phyloP scores from a whole-genome alignment of 2,329 filamentous ascomycete species.

The Xylaria sp. region DNA sequence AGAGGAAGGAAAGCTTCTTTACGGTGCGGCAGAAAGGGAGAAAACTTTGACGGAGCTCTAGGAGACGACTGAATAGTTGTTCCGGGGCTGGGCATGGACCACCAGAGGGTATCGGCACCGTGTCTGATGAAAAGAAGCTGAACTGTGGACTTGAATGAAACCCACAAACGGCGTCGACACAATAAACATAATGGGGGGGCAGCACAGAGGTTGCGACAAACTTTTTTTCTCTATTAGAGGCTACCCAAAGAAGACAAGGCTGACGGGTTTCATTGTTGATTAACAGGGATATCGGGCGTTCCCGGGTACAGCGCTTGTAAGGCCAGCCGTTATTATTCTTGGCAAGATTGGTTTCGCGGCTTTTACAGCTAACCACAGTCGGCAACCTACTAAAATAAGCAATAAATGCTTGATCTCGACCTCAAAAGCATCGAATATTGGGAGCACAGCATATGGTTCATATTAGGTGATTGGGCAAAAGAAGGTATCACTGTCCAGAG shows the following conservation, averaged over 20 bases:
- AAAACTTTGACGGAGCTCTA: slow-evolving; percentile 48
- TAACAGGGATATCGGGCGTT: slow-evolving; percentile 37
- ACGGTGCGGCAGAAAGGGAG: slow-evolving; percentile 45
- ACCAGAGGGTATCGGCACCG: slow-evolving; percentile 32
- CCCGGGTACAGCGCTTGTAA: slow-evolving; percentile 34
- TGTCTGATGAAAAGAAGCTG: slow-evolving; percentile 22
- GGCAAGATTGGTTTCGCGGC: slow-evolving; percentile 24
- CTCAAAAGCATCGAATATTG: background rate
- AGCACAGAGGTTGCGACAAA: slow-evolving; percentile 35
- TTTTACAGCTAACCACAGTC: slow-evolving; percentile 15
- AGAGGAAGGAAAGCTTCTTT: slow-evolving; percentile 47
- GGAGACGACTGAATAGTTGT: slow-evolving; percentile 43
- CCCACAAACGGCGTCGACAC: slow-evolving; percentile 35
- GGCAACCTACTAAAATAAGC: slow-evolving; percentile 1
- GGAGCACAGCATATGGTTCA: background rate
- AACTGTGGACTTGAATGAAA: slow-evolving; percentile 34
- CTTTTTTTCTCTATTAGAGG: slow-evolving; percentile 43
- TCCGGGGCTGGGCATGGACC: slow-evolving; percentile 38
- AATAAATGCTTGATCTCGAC: background rate
- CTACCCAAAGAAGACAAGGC: slow-evolving; percentile 51
- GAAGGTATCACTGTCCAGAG: background rate
- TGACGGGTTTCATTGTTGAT: slow-evolving; percentile 39
- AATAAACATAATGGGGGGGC: slow-evolving; percentile 30
- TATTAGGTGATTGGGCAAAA: background rate
- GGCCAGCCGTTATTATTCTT: slow-evolving; percentile 25